phyloP scores from a whole-genome alignment of 192 early-diverging fungal genomes.

The Entomortierella lignicola region DNA sequence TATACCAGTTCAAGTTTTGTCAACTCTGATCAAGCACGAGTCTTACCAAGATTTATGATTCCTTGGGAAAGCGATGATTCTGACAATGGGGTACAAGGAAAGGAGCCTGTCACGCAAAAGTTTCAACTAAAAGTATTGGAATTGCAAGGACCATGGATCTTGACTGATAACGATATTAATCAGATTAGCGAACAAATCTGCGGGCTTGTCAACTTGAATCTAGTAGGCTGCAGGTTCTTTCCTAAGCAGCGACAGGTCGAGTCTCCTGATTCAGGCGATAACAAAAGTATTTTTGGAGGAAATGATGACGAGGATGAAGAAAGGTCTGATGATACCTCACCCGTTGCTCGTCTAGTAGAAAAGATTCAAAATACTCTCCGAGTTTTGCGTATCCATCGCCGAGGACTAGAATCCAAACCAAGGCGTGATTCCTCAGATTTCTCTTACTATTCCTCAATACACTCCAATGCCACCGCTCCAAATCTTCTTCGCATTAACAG shows the following conservation, averaged over 20 bases:
- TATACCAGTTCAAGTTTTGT: slow-evolving; percentile 34
- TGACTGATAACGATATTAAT: slow-evolving; percentile 10
- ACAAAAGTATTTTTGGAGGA: not conserved
- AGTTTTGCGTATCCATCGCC: slow-evolving; percentile 12
- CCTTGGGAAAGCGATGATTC: not conserved
- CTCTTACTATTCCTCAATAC: not conserved
- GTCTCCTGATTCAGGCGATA: too few species aligned
- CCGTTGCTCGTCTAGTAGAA: slow-evolving; percentile 5
- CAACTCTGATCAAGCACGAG: slow-evolving; percentile 4
- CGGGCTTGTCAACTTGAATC: slow-evolving; percentile 3
- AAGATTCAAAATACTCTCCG: slow-evolving; percentile 7
- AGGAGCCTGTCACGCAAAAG: not conserved
- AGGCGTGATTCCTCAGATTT: not conserved
- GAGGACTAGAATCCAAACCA: slow-evolving; percentile 6
- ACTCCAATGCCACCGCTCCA: not conserved
- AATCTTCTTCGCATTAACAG: not conserved
- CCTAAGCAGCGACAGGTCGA: not conserved
- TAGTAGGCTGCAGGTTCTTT: slow-evolving; percentile 25
- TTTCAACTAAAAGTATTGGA: slow-evolving; percentile 5
- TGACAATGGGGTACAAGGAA: too few species aligned
- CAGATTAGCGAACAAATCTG: slow-evolving; percentile 8
- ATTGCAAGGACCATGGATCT: slow-evolving; percentile 25
- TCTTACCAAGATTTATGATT: slow-evolving; percentile 18
- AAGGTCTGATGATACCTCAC: not conserved
- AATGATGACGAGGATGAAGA: not conserved